These are phyloP conservation scores for Kluyveromyces sp. DNA, from an alignment of 1,139 yeast genomes.

Conservation along the genomic window DNA sequence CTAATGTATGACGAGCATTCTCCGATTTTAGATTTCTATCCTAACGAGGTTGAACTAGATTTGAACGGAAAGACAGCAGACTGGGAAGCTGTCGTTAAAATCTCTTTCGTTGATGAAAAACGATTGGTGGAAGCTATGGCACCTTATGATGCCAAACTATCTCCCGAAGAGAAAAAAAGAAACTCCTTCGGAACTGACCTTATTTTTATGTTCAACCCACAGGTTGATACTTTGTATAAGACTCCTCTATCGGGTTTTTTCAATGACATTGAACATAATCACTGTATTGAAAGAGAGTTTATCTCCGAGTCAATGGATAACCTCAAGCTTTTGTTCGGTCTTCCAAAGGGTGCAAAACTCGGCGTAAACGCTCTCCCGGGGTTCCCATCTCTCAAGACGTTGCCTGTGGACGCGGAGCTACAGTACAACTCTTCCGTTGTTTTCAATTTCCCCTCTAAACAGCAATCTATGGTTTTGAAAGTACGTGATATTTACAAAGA, in stretches of 20 bases:
- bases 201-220: constrained; percentile 69
- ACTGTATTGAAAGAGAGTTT: constrained; percentile 57
- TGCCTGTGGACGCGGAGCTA: constrained; percentile 53
- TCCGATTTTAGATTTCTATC: constrained; percentile 87
- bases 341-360: constrained; percentile 58
- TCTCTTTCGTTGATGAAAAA: constrained; percentile 84
- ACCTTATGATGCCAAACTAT: constrained; percentile 52
- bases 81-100: constrained; percentile 98
- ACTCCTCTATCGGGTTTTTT: constrained; percentile 78
- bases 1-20: constrained; percentile 87
- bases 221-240: constrained; percentile 57
- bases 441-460: constrained; percentile 78
- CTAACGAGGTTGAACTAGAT: constrained; percentile 81
- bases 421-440: constrained; percentile 62
- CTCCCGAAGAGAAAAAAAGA: constrained; percentile 64
- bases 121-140: constrained; percentile 66
- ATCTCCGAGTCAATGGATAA: constrained; percentile 46
- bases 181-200: constrained; percentile 69
- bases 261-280: constrained; percentile 69
- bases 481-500: constrained; percentile 52
- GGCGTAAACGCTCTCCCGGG: constrained; percentile 78
- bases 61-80: constrained; percentile 91
- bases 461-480: constrained; percentile 70
- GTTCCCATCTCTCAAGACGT: constrained; percentile 73
- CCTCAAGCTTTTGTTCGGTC: constrained; percentile 46